Evolutionary conservation across 495 filamentous ascomycete genomes (phyloP).

Genomic region (Thermothielavioides terrestris): DNA sequence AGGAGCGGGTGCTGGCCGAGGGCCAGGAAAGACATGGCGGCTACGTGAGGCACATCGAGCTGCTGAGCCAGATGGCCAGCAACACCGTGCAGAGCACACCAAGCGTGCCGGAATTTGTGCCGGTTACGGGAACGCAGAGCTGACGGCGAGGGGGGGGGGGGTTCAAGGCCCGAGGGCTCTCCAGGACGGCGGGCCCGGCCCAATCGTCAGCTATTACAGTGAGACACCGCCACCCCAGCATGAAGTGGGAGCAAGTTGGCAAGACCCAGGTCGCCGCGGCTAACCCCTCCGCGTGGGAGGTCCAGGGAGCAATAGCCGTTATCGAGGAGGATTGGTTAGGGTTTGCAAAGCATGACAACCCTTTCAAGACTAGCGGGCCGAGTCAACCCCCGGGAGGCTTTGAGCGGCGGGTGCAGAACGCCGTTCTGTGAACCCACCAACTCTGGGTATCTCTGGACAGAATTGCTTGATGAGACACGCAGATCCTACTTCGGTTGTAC

Average conservation of each 20-base stretch:
- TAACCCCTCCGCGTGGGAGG: no score
- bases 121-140: slow-evolving; percentile 1
- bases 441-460: no score
- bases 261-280: no score
- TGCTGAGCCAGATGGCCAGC: slow-evolving; percentile 40
- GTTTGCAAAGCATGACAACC: no score
- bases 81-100: slow-evolving; percentile 29
- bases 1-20: slow-evolving; percentile 27
- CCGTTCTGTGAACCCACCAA: background rate
- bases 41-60: slow-evolving; percentile 40
- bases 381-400: background rate
- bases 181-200: no score
- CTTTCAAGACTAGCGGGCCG: background rate
- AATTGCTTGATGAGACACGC: background rate
- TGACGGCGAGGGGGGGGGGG: background rate
- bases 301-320: no score
- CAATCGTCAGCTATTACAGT: no score
- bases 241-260: no score
- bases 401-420: background rate
- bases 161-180: no score
- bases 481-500: background rate
- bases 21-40: slow-evolving; percentile 19
- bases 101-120: slow-evolving; percentile 16
- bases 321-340: no score
- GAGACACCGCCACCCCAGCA: no score